Percentiles rank a stretch among this genome's conserved stretches.
These are phyloP conservation scores for Heritiera littoralis DNA, from an alignment of 345 rosid genomes.

Conservation along the genomic window DNA sequence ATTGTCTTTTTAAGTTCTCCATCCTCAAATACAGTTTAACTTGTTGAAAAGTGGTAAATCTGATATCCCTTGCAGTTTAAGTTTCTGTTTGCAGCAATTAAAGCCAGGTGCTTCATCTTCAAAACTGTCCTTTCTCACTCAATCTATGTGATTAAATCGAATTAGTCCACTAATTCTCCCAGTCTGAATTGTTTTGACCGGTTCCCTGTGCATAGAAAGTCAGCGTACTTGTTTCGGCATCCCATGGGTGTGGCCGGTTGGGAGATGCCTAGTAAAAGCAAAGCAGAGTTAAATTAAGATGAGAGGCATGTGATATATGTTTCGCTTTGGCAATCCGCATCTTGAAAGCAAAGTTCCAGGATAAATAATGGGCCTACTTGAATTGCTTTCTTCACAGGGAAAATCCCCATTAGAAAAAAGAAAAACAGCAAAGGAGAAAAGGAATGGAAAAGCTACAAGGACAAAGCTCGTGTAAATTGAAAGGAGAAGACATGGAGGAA, in stretches of 20 bases:
- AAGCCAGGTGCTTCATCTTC: neutral
- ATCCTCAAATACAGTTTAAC: neutral
- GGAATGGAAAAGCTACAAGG: neutral
- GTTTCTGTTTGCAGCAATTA: neutral
- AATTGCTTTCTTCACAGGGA: slow-evolving; percentile 39
- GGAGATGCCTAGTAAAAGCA: neutral
- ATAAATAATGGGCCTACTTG: slow-evolving; percentile 34
- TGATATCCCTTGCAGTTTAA: neutral
- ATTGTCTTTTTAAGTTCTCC: neutral
- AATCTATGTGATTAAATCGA: neutral
- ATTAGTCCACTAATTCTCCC: slow-evolving; percentile 12
- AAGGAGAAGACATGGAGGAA: slow-evolving; percentile 41
- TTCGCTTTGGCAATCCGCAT: slow-evolving; percentile 43
- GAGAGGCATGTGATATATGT: slow-evolving; percentile 51
- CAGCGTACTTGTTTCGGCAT: neutral
- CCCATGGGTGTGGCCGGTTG: neutral
- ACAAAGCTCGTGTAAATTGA: slow-evolving; percentile 25
- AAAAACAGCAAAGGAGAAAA: slow-evolving; percentile 19
- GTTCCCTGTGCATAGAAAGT: neutral
- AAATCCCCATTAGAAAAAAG: slow-evolving; percentile 29
- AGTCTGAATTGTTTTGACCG: neutral
- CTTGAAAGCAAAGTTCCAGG: slow-evolving; percentile 40
- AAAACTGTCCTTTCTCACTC: neutral
- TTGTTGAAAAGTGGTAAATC: neutral
- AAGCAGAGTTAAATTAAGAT: slow-evolving; percentile 16